Evolutionary conservation across 257 asterid species (phyloP), one percentile per base, ranked within the genome.

Genomic region (Solanum phureja): DNA sequence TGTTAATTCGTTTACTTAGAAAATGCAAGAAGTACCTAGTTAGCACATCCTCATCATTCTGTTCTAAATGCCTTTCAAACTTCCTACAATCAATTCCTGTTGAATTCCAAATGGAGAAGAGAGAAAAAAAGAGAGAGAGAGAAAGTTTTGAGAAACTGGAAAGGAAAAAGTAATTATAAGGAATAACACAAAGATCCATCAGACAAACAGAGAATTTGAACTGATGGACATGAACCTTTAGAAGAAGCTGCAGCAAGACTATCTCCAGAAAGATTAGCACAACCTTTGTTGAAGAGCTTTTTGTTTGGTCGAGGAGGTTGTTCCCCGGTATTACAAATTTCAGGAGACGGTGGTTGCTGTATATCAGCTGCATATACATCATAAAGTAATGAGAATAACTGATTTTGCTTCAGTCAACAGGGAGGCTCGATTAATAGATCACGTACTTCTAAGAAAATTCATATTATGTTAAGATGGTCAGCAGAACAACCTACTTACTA

Each of bases 21-120:
- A 91, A 88, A 81, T 76, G 64, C 86, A 90, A 87, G 84, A 38
- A 83, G n/a, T 92, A 95, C 98, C 99, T 91, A 81, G 94, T 92
- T 66, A 97, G 87, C 69, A 90, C 93, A 89, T 94, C 94, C 69
- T 90, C 94, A 11, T 92, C 93, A 88, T 93, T 89, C 88, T 89
- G 91, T 87, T 92, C 94, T 88, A 88, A 84, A 89, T 88, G 89
- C 86, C 86, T 91, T 90, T 85, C 90, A 91, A 89, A 88, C 89
- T 91, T 88, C 73, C 87, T 62, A 86, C 87, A 83, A 24, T 90
- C 94, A 87, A 18, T 87, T 89, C 91, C 99, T 94, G 91, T 74
- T 83, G 76, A 31, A 87, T 75, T 33, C 42, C 42, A 58, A 58
- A 11, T 16, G 38, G 68, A 88, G 73, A 19, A 85, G 52, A 87